Evolutionary conservation across 768 basidiomycete genomes (phyloP), one percentile per base, ranked within the genome.

Genomic region (Trametes elegans): DNA sequence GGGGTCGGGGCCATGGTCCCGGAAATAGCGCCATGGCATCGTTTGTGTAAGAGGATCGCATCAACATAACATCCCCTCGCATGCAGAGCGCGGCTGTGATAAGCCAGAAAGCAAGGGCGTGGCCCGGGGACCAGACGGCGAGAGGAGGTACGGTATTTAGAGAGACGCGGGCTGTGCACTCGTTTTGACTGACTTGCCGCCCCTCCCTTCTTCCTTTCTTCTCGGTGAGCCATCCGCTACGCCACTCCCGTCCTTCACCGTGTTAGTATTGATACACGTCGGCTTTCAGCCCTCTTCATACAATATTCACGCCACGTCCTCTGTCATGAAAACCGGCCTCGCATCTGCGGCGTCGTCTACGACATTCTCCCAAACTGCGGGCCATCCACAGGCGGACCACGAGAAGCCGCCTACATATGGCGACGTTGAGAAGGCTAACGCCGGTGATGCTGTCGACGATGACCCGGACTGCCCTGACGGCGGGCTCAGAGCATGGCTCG

Each of bases 401-500:
- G 34, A 35, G 34, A 35, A 35, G 34, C 4, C 3, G 13, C 13
- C 34, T 11, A 11, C 34, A 35, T n/a, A 35, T 11, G 34, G 13
- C 34, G 34, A 35, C 34, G 34, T n/a, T 11, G 34, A 35, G n/a
- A 18, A 3, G 3, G 40, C 21, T 7, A 16, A 41, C 7, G n/a
- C 23, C 11, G 40, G 11, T n/a, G 11, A 21, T 11, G 21, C 40
- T 10, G 40, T 41, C 40, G n/a, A 24, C 23, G 24, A 43, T 10
- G 41, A 43, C 26, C 28, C 26, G 10, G 41, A 27, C 1, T 43
- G 24, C 50, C 77, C 76, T 8, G 77, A 79, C 55, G 77, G 77
- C 24, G 77, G 77, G 2, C 53, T 74, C 28, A 62, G 67, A 44
- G 77, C 76, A 8, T 79, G 76, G 77, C 54, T 73, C 13, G 67